Conservation (phyloP, 768 basidiomycete genomes). For the Hygrocybe punicea region DNA sequence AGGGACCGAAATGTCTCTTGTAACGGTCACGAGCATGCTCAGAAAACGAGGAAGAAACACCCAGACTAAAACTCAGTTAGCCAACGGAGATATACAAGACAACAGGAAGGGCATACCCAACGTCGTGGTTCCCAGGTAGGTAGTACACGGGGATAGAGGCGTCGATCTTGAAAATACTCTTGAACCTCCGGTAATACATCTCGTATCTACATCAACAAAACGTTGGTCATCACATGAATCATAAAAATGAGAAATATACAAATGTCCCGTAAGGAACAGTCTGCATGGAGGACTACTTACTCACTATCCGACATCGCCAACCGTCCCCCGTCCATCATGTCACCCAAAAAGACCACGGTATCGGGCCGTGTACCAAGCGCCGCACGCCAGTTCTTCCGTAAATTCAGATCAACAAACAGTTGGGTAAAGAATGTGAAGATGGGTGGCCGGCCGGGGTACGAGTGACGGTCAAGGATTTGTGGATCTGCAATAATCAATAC, state of each 20-base stretch:
- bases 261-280: slow-evolving; percentile 2
- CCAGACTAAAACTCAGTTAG: slow-evolving; percentile 40
- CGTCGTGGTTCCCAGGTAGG: slow-evolving; percentile 90
- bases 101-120: slow-evolving; percentile 49
- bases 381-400: slow-evolving; percentile 81
- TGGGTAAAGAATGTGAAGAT: slow-evolving; percentile 59
- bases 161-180: slow-evolving; percentile 58
- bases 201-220: slow-evolving; percentile 57
- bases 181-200: slow-evolving; percentile 63
- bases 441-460: slow-evolving; percentile 60
- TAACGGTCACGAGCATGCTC: slow-evolving; percentile 55
- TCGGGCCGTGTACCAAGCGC: slow-evolving; percentile 61
- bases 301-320: slow-evolving; percentile 58
- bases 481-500: slow-evolving; percentile 85
- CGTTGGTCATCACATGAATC: background rate
- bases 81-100: slow-evolving; percentile 25
- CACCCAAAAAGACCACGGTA: slow-evolving; percentile 78
- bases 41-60: slow-evolving; percentile 44
- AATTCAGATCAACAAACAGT: slow-evolving; percentile 71
- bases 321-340: slow-evolving; percentile 88
- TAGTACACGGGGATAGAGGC: slow-evolving; percentile 56
- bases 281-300: slow-evolving; percentile 47
- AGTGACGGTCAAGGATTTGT: slow-evolving; percentile 73
- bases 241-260: background rate
- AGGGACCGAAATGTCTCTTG: slow-evolving; percentile 67